Evolutionary conservation across 805 yeast species (phyloP).

Genomic region (Cyberlindnera mississippiensis): DNA sequence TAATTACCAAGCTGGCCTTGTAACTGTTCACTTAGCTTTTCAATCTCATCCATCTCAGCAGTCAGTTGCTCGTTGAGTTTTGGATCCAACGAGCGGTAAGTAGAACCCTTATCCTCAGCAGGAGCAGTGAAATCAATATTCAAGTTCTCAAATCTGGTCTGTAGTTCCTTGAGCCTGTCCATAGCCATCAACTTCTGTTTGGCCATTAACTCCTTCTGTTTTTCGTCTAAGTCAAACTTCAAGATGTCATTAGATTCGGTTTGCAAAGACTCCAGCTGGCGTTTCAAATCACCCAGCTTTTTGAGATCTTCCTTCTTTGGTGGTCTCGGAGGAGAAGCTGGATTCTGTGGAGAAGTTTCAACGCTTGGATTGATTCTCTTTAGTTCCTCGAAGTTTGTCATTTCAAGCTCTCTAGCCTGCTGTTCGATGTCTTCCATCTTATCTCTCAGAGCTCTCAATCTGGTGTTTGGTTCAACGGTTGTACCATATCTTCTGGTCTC

Average conservation of each 20-base stretch:
- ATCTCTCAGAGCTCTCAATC: constrained; percentile 70
- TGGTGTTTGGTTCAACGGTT: constrained; percentile 69
- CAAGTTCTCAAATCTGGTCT: constrained; percentile 59
- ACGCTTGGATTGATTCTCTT: constrained; percentile 23
- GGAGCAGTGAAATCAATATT: constrained; percentile 46
- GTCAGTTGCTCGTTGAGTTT: constrained; percentile 38
- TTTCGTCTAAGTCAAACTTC: constrained; percentile 51
- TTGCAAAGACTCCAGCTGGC: constrained; percentile 58
- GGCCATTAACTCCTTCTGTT: constrained; percentile 43
- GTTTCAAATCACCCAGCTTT: constrained; percentile 51
- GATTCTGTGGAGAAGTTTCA: constrained; percentile 27
- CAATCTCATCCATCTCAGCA: constrained; percentile 32
- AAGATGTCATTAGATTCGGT: constrained; percentile 73
- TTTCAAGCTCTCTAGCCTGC: constrained; percentile 82
- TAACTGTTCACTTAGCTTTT: constrained; percentile 22
- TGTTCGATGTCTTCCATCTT: constrained; percentile 81
- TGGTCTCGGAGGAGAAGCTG: constrained; percentile 27
- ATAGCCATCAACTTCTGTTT: constrained; percentile 59
- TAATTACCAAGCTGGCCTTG: constrained; percentile 15
- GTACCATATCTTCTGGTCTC: constrained; percentile 46
- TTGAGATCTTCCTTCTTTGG: constrained; percentile 47
- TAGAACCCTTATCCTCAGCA: constrained; percentile 14
- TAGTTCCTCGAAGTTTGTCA: constrained; percentile 68
- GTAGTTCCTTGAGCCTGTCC: constrained; percentile 68
- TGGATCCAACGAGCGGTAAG: constrained; percentile 31